Evolutionary conservation across 495 filamentous ascomycete genomes (phyloP).

Genomic region (Aspergillus heteromorphus): DNA sequence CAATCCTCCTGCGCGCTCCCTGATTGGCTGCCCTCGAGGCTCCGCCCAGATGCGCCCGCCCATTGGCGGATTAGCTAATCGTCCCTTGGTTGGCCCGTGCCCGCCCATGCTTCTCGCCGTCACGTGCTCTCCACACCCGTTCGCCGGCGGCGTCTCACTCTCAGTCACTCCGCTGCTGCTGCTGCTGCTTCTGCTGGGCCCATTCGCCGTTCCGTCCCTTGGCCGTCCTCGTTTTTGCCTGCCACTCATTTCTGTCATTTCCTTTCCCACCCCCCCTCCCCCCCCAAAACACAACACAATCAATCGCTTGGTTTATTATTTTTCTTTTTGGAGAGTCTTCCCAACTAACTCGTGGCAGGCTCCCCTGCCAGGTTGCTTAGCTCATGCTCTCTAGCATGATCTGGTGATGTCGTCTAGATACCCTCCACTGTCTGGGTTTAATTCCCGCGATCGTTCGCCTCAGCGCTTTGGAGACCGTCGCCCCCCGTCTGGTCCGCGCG

Average conservation of each 20-base stretch:
- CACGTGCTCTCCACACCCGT: slow-evolving; percentile 23
- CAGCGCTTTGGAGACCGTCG: slow-evolving; percentile 44
- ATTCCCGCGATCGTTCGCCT: slow-evolving; percentile 45
- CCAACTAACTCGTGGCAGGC: slow-evolving; percentile 20
- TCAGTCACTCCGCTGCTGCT: slow-evolving; percentile 1
- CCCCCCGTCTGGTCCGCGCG: slow-evolving; percentile 35
- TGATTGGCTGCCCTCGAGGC: slow-evolving; percentile 5
- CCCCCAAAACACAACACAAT: too few species aligned
- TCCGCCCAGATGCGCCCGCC: slow-evolving; percentile 8
- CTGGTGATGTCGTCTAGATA: slow-evolving; percentile 47
- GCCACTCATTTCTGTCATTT: not conserved
- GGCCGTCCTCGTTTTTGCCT: not conserved
- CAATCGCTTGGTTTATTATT: not conserved
- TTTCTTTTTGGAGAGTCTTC: not conserved
- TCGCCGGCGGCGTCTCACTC: not conserved
- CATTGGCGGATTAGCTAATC: slow-evolving; percentile 15
- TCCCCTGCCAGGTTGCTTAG: slow-evolving; percentile 14
- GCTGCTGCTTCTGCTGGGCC: not conserved
- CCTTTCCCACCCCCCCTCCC: slow-evolving; percentile 1
- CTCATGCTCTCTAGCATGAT: slow-evolving; percentile 35
- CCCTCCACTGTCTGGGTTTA: slow-evolving; percentile 42
- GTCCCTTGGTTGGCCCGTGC: slow-evolving; percentile 19
- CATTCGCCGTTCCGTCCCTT: not conserved
- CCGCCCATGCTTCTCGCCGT: slow-evolving; percentile 14
- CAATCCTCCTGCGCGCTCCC: slow-evolving; percentile 5